These are phyloP conservation scores for Lyophyllum shimeji DNA, from an alignment of 768 basidiomycete species.

Conservation along the genomic window DNA sequence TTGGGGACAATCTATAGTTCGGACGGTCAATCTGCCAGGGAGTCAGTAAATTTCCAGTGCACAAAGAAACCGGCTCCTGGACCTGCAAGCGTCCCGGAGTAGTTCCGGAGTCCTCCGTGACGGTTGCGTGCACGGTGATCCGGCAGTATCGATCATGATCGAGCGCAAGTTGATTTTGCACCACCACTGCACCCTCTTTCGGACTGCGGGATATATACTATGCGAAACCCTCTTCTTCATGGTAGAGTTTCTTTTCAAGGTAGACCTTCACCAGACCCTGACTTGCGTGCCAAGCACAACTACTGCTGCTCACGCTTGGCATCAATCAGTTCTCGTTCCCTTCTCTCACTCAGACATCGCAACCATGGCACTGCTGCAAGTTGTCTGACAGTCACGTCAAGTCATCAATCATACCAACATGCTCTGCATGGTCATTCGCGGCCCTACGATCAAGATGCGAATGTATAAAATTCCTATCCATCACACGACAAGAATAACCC, in stretches of 20 bases:
- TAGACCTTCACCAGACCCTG: neutral
- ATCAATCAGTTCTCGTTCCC: neutral
- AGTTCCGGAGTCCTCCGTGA: too few species aligned
- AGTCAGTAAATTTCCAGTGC: too few species aligned
- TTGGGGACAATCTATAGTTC: too few species aligned
- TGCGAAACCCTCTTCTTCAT: neutral
- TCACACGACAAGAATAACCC: neutral
- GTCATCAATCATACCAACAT: neutral
- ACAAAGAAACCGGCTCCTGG: too few species aligned
- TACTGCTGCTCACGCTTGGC: neutral
- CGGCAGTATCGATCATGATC: neutral
- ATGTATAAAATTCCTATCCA: neutral
- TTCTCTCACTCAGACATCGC: neutral
- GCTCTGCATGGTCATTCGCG: neutral
- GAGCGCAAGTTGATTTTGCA: neutral
- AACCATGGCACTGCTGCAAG: slow-evolving; percentile 3
- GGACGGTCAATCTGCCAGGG: too few species aligned
- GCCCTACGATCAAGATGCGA: neutral
- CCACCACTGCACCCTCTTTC: neutral
- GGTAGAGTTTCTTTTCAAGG: neutral
- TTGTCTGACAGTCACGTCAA: neutral
- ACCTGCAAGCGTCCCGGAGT: too few species aligned
- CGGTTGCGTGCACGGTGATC: neutral
- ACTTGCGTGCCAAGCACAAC: neutral
- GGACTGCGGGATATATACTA: too few species aligned